Evolutionary conservation across 2,329 filamentous ascomycete genomes (phyloP), one percentile per base, ranked within the genome.

Genomic region (Fusarium sp.): DNA sequence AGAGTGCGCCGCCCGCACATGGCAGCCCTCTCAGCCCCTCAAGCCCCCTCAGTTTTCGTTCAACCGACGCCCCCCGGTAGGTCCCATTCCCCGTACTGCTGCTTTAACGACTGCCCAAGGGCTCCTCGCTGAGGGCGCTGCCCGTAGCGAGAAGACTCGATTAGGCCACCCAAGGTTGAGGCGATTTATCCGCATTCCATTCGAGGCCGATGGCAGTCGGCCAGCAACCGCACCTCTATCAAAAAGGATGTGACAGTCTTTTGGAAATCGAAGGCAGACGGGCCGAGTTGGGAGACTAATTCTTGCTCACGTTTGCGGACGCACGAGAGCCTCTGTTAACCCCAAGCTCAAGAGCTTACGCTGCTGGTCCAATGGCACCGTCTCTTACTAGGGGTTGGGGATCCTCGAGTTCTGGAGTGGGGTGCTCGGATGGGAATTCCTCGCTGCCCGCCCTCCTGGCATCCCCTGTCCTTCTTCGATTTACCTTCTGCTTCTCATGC

Each of bases 91-190:
- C 60, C 52, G 39, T 65, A 63, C 48, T 59, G 52, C 67, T 45
- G 70, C 61, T 71, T 66, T 66, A 61, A 74, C 64, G 65, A 62
- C 69, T 62, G 48, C 64, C 39, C 61, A 63, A 74, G 73, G 48
- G 60, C 74, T 76, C 68, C 59, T 73, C 45, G 70, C 70, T 78
- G 73, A 78, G 75, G 76, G 76, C 75, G 76, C 76, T 76, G 76
- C 76, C 73, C 72, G 54, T 68, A 64, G 70, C 65, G 48, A 70
- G 67, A 57, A 62, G 27, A 18, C 56, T 70, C 35, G 39, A 67
- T 41, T 39, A 60, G 63, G 50, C 54, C 45, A 65, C 67, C 50
- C 30, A 70, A 67, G 43, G 75, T 71, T 72, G 74, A 71, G 66
- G 41, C 66, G 61, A 72, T 64, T 74, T 66, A 65, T 66, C 64